Evolutionary conservation across 257 asterid genomes (phyloP), one percentile per base, ranked within the genome.

Genomic region (Solanum clarkiae): DNA sequence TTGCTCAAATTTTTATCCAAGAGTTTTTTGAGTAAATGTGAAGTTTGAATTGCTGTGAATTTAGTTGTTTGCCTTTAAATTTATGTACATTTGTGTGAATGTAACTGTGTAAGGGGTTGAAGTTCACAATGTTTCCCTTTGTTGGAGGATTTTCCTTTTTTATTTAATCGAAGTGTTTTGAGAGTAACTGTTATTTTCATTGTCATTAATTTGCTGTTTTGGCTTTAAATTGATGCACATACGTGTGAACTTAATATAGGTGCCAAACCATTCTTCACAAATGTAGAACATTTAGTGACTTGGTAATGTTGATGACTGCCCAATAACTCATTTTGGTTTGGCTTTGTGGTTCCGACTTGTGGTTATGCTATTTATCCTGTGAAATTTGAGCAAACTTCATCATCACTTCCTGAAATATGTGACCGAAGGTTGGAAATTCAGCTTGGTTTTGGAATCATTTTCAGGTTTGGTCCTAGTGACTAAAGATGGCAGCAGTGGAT

Each of bases 401-500:
- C 62, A 8, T 17, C 65, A 9, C 16, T 79, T 53, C 17, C 82
- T 26, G 26, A 51, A 17, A 24, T 49, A 74, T 6, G 10, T 49
- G 15, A 24, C 14, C 44, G 14, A 14, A n/a, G 82, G 22, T 15
- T 75, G 60, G 49, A n/a, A 75, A 3, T 14, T 75, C 49, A 9
- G 62, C 63, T 26, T 77, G 44, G 5, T 79, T 26, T 79, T 53
- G 65, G 49, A 53, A 79, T 53, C 82, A 79, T 51, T 62, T 77
- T 57, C 65, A 56, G 87, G 82, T 83, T 75, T 70, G 82, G 83
- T 83, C 84, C 24, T 40, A 86, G 87, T 56, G 65, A 74, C 80
- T 85, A 88, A 82, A 87, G 88, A 95, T 95, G 99, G 97, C 95
- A 87, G 92, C 87, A 18, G 88, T 80, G 72, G 98, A 92, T 85